phyloP scores from a whole-genome alignment of 1,139 yeast species.

The Geotrichum europaeum region DNA sequence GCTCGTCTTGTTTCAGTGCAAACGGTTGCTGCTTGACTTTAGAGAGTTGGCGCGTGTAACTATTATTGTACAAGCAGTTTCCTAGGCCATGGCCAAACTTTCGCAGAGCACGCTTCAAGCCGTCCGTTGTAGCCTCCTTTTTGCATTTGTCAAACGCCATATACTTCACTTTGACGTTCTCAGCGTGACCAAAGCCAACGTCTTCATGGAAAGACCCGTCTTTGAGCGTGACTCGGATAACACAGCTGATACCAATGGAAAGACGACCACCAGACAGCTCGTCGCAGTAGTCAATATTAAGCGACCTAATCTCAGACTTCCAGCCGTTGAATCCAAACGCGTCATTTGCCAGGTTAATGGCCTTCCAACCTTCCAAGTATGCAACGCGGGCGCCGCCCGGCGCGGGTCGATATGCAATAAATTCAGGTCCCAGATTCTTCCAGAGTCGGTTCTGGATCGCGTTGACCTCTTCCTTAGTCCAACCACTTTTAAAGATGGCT shows the following conservation, averaged over 20 bases:
- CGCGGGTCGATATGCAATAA: constrained; percentile 73
- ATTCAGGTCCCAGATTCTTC: constrained; percentile 73
- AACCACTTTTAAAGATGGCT: not conserved
- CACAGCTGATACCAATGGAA: constrained; percentile 55
- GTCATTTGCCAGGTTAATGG: constrained; percentile 53
- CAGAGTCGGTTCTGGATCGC: constrained; percentile 26
- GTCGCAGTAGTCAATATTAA: constrained; percentile 33
- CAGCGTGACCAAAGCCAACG: constrained; percentile 68
- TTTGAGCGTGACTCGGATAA: constrained; percentile 61
- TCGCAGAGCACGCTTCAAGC: constrained; percentile 63
- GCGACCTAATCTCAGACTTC: constrained; percentile 46
- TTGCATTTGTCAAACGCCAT: constrained; percentile 70
- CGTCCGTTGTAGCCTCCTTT: constrained; percentile 78
- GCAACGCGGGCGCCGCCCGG: constrained; percentile 37
- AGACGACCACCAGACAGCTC: constrained; percentile 39
- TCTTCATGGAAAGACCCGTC: constrained; percentile 77
- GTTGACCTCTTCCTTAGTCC: constrained; percentile 8
- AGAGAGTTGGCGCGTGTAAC: constrained; percentile 47
- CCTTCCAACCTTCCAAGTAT: constrained; percentile 42
- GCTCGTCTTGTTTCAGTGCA: constrained; percentile 7
- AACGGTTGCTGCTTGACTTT: constrained; percentile 34
- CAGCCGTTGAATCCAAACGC: constrained; percentile 65
- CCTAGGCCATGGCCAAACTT: constrained; percentile 76
- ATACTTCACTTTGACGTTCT: constrained; percentile 56
- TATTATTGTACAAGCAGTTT: constrained; percentile 65